These are phyloP conservation scores for Phallus indusiatus DNA, from an alignment of 768 basidiomycete species.

Conservation along the genomic window DNA sequence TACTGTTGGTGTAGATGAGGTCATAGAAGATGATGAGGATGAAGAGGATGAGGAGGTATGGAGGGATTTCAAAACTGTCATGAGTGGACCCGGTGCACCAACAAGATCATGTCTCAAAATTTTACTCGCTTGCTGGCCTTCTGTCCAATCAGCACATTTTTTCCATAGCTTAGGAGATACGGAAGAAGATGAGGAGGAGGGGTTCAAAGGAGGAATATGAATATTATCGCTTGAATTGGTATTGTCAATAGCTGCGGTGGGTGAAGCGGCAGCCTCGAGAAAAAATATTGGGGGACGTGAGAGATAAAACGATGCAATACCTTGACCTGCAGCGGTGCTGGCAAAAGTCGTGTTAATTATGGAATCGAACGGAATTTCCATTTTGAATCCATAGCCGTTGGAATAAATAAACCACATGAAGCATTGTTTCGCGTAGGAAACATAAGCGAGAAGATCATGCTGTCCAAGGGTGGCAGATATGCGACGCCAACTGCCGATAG, in stretches of 20 bases:
- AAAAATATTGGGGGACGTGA: conserved; percentile 63
- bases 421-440: conserved; percentile 55
- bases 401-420: conserved; percentile 76
- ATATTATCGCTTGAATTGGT: conserved; percentile 12
- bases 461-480: conserved; percentile 45
- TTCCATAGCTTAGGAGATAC: conserved; percentile 43
- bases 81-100: conserved; percentile 53
- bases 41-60: conserved; percentile 14
- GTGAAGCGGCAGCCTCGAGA: conserved; percentile 37
- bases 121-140: conserved; percentile 56
- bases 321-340: conserved; percentile 41
- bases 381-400: conserved; percentile 68
- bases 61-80: conserved; percentile 41
- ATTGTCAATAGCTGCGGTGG: neutral
- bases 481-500: conserved; percentile 72
- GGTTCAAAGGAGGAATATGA: conserved; percentile 18
- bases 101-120: conserved; percentile 56
- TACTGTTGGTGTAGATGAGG: conserved; percentile 22
- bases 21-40: neutral
- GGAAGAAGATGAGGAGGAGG: neutral
- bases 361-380: conserved; percentile 66
- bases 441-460: conserved; percentile 67
- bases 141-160: conserved; percentile 67
- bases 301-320: conserved; percentile 53
- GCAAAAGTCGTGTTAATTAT: conserved; percentile 51